phyloP scores from a whole-genome alignment of 352 stramenopile species.

The Phytopythium helicoides region DNA sequence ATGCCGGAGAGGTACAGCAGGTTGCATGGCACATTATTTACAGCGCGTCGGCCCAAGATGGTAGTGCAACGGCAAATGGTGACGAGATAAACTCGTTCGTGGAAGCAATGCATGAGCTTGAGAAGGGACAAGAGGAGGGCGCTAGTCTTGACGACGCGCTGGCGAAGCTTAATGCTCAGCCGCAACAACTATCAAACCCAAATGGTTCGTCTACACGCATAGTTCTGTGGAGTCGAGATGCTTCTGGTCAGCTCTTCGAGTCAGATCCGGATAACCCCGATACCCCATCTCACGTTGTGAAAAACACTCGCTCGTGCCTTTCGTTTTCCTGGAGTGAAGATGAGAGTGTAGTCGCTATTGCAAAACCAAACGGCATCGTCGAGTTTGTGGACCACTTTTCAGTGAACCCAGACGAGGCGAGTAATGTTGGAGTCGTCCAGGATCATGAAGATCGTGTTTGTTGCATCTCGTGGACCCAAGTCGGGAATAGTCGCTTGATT shows the following conservation, averaged over 20 bases:
- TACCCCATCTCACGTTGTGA: constrained; percentile 19
- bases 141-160: constrained; percentile 52
- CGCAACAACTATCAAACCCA: background rate
- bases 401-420: background rate
- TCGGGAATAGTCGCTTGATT: constrained; percentile 15
- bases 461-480: constrained; percentile 35
- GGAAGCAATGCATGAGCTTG: constrained; percentile 45
- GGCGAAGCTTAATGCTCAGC: constrained; percentile 11
- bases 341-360: constrained; percentile 30
- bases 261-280: constrained; percentile 31
- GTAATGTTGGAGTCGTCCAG: constrained; percentile 19
- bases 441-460: constrained; percentile 54
- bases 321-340: constrained; percentile 28
- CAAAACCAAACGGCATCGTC: constrained; percentile 40
- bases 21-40: constrained; percentile 41
- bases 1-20: constrained; percentile 34
- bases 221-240: constrained; percentile 52
- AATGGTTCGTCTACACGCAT: constrained; percentile 10
- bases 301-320: constrained; percentile 7
- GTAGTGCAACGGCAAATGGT: background rate
- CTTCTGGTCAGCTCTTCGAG: constrained; percentile 26
- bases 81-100: constrained; percentile 25
- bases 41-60: background rate
- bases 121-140: constrained; percentile 44
- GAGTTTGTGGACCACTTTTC: constrained; percentile 20